Base-by-base conservation (phyloP, 306 rosid species). In the Urtica urens region DNA sequence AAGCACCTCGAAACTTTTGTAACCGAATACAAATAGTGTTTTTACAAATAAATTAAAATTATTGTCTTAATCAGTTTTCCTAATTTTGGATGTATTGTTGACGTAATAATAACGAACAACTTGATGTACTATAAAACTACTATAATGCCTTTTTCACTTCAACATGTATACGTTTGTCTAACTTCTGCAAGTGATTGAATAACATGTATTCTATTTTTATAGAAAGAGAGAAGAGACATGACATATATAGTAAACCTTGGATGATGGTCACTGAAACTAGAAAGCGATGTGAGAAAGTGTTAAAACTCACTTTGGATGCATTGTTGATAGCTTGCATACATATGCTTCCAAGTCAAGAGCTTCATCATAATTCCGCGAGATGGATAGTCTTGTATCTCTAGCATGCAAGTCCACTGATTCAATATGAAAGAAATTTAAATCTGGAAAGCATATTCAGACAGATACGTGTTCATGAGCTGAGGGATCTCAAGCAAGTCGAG, bases 401-500 rank as follows among this genome's bases (percentile, higher is more conserved):
- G n/a, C n/a, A n/a, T n/a, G n/a, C n/a, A n/a, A n/a, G n/a, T n/a
- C n/a, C n/a, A n/a, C n/a, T n/a, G n/a, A 77, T 90, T 90, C 65
- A 92, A 68, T 55, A 90, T 85, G 77, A 69, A 65, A 42, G 66
- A 55, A 35, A 48, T 10, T 7, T 1, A 9, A 35, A 35, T 3
- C 40, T n/a, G n/a, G n/a, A n/a, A n/a, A n/a, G n/a, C n/a, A 35
- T 52, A 55, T 14, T 25, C 17, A 41, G 66, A 55, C 67, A 70
- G 79, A 11, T 77, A 87, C 92, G 94, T 82, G 63, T 87, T 94
- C 94, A 82, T 87, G 43, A 87, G 92, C 68, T 82, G 96, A 62
- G 94, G 96, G 59, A 87, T 87, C 78, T 87, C 96, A 56, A 90
- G 99, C 74, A 90, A 79, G 70, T 90, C 99, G 54, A 90, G 94